Conservation (phyloP, 768 basidiomycete species). For the Rhodotorula graminis region DNA sequence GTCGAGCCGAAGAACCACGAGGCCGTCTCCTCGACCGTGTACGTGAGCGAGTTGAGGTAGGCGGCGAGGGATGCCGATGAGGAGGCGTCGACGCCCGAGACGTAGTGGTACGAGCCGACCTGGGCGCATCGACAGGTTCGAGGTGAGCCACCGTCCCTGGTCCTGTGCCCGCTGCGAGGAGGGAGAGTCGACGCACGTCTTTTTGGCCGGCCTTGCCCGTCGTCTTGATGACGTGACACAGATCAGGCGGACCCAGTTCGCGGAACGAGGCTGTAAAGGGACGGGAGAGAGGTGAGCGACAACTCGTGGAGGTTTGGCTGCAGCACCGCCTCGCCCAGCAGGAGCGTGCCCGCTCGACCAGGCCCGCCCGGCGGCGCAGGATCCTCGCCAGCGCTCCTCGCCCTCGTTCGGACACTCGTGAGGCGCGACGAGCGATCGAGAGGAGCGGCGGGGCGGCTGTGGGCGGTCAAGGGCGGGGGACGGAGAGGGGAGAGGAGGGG, state of each 20-base stretch:
- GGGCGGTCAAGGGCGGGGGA: neutral
- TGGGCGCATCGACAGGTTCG: slow-evolving; percentile 50
- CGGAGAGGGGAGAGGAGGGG: slow-evolving; percentile 34
- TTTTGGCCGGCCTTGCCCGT: slow-evolving; percentile 75
- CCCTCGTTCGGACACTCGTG: no score
- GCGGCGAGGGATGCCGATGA: slow-evolving; percentile 96
- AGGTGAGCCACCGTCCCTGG: neutral
- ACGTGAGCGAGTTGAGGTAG: slow-evolving; percentile 97
- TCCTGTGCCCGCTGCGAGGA: no score
- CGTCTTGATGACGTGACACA: slow-evolving; percentile 92
- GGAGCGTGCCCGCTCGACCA: no score
- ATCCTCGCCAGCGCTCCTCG: no score
- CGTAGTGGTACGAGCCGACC: slow-evolving; percentile 94
- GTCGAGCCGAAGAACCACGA: slow-evolving; percentile 78
- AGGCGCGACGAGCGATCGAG: no score
- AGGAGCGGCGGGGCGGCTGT: no score
- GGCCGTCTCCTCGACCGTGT: slow-evolving; percentile 80
- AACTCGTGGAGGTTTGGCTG: neutral
- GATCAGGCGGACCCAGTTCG: slow-evolving; percentile 93
- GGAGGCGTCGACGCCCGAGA: slow-evolving; percentile 97
- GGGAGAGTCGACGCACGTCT: slow-evolving; percentile 56
- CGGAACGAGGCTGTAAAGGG: slow-evolving; percentile 74
- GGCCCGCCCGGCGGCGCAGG: no score
- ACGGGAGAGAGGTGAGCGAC: slow-evolving; percentile 32
- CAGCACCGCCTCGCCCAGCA: neutral